Evolutionary conservation across 2,329 filamentous ascomycete species (phyloP), one percentile per base, ranked within the genome.

Genomic region (Ophiognomonia clavigignenti-juglandacearum): DNA sequence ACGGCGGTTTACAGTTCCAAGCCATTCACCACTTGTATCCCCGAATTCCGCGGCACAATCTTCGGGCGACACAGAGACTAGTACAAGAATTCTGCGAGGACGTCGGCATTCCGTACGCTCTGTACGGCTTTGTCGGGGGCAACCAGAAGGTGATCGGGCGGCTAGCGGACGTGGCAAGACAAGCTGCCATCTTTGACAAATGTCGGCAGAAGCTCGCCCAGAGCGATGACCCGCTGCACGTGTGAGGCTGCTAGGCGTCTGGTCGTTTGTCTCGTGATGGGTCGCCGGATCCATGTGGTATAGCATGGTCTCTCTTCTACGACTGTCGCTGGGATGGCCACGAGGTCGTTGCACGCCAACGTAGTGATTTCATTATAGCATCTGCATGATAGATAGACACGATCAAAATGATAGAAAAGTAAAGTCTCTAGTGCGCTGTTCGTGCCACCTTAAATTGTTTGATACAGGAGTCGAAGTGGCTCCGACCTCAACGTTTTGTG

Each of bases 1-100:
- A 95, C 57, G 89, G 89, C 19, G 90, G 89, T 4, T 70, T 95
- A 52, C 90, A 95, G 64, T 95, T 95, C 65, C 89, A 95, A 65
- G 88, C 85, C 7, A 84, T 95, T 43, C 89, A 95, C 61, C 89
- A 95, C 61, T 70, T 95, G 19, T 95, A 84, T 61, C 89, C 89
- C 2, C 79, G 89, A 10, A 82, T 95, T 52, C 90, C 90, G 9
- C 76, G 89, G 35, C 89, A 95, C 64, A 95, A 95, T 63, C 75
- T 95, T 43, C 82, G 89, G 39, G 71, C 71, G 48, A 78, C 85
- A 4, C 89, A 93, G 67, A 81, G 77, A 56, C 72, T 93, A 29
- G 87, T 95, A 9, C 75, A 85, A 58, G 82, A 88, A 38, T 95
- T 95, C 59, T 95, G 89, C 58, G 72, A 80, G 39, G 89, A 95